phyloP scores from a whole-genome alignment of 495 filamentous ascomycete genomes.

The Xanthoparmelia taractica region DNA sequence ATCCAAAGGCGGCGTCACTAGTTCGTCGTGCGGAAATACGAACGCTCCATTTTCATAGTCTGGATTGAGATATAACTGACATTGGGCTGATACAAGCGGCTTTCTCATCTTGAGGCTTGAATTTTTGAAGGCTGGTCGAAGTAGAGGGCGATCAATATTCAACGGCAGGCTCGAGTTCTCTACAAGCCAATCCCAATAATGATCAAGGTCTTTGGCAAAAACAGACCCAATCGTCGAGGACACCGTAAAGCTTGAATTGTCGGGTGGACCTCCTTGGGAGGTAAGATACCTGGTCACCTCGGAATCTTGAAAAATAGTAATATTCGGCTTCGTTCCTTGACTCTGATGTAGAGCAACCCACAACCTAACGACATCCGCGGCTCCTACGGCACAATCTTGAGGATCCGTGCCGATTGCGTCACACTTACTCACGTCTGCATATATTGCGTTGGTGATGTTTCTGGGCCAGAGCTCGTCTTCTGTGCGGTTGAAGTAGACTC shows the following conservation, averaged over 20 bases:
- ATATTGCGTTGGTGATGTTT: constrained; percentile 17
- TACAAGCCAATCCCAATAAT: constrained; percentile 22
- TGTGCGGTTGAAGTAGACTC: constrained; percentile 15
- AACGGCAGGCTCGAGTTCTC: constrained; percentile 15
- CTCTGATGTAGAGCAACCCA: constrained; percentile 15
- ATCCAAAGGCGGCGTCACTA: constrained; percentile 18
- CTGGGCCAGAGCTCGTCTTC: constrained; percentile 15
- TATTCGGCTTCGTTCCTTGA: constrained; percentile 14
- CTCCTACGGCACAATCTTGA: constrained; percentile 7
- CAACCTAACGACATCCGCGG: constrained; percentile 2
- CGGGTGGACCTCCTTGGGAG: constrained; percentile 13
- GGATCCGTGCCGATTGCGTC: not conserved
- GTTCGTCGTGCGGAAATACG: constrained; percentile 16
- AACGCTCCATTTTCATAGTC: constrained; percentile 11
- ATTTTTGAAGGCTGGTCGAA: constrained; percentile 15
- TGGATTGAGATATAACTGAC: constrained; percentile 12
- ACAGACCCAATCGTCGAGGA: constrained; percentile 11
- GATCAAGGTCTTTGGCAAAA: constrained; percentile 11
- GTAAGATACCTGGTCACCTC: constrained; percentile 17
- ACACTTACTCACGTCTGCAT: constrained; percentile 4
- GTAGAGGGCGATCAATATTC: constrained; percentile 9
- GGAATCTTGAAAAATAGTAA: constrained; percentile 10
- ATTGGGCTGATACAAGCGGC: constrained; percentile 18
- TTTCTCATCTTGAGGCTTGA: constrained; percentile 9
- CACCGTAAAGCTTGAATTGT: constrained; percentile 18